Conservation (phyloP, 2,329 filamentous ascomycete species). For the Penicillium sp. region DNA sequence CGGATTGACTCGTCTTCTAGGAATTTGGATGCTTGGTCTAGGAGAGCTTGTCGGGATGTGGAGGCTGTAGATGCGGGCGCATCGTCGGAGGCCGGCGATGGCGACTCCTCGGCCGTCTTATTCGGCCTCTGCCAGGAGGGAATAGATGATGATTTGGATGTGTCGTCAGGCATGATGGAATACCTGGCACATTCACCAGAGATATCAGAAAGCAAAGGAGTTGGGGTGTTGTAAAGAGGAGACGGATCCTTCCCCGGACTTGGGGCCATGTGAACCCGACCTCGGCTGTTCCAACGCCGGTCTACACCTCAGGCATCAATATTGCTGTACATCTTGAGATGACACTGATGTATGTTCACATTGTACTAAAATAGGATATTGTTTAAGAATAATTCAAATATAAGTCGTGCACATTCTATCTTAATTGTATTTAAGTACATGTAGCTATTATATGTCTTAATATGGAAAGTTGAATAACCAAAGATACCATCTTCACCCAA, state of each 20-base stretch:
- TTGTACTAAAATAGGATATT: background rate
- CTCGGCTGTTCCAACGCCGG: slow-evolving; percentile 20
- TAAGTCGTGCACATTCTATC: background rate
- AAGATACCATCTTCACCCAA: background rate
- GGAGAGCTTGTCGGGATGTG: slow-evolving; percentile 28
- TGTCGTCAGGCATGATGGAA: slow-evolving; percentile 27
- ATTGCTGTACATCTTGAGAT: background rate
- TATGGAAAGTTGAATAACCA: background rate
- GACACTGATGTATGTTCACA: background rate
- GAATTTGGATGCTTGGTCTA: slow-evolving; percentile 66
- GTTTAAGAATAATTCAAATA: too few species aligned
- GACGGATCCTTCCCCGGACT: slow-evolving; percentile 19
- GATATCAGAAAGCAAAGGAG: background rate
- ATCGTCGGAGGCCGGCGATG: slow-evolving; percentile 22
- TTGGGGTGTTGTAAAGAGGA: slow-evolving; percentile 1
- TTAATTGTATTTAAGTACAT: background rate
- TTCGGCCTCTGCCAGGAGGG: slow-evolving; percentile 33
- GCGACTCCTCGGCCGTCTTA: slow-evolving; percentile 26
- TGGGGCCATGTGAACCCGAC: slow-evolving; percentile 22
- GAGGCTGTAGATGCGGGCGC: slow-evolving; percentile 12
- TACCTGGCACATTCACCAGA: background rate
- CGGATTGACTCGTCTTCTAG: slow-evolving; percentile 65
- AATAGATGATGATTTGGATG: slow-evolving; percentile 30
- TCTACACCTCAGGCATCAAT: slow-evolving; percentile 2
- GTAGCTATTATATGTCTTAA: background rate